Evolutionary conservation across 106 monocot species (phyloP).

Genomic region (Apostasia ramifera): DNA sequence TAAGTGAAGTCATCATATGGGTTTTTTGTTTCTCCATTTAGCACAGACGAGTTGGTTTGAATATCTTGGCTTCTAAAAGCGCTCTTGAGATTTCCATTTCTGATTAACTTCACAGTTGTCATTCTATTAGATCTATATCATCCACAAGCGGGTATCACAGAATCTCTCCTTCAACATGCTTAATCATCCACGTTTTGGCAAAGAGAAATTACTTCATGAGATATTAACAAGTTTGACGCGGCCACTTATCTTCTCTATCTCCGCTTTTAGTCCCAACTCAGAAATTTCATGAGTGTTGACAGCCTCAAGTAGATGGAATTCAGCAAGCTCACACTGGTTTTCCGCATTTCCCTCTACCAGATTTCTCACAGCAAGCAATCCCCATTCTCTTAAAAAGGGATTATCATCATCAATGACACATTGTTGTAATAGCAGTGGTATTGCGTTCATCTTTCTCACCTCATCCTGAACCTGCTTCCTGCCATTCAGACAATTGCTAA

Average conservation of each 20-base stretch:
- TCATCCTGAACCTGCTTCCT: slow-evolving; percentile 78
- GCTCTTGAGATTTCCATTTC: too few species aligned
- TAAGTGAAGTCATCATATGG: too few species aligned
- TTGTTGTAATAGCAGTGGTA: slow-evolving; percentile 72
- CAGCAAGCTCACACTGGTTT: slow-evolving; percentile 54
- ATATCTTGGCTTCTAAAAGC: too few species aligned
- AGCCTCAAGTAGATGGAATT: slow-evolving; percentile 58
- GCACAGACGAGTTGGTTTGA: too few species aligned
- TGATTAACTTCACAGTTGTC: too few species aligned
- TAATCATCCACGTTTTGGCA: background rate
- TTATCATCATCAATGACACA: slow-evolving; percentile 85
- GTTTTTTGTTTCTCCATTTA: too few species aligned
- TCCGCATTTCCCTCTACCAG: slow-evolving; percentile 76
- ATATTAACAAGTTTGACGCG: slow-evolving; percentile 68
- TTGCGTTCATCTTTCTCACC: slow-evolving; percentile 51
- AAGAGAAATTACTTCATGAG: slow-evolving; percentile 16
- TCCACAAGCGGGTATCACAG: too few species aligned
- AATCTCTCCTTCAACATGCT: too few species aligned
- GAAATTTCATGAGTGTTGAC: slow-evolving; percentile 53
- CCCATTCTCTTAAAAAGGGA: slow-evolving; percentile 86
- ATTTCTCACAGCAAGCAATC: slow-evolving; percentile 52
- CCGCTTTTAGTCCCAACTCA: slow-evolving; percentile 59
- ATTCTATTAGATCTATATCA: too few species aligned
- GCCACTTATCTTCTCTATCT: slow-evolving; percentile 46
- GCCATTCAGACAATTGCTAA: slow-evolving; percentile 41